phyloP scores from a whole-genome alignment of 1,139 yeast genomes.

The Hyphopichia buzzinii region DNA sequence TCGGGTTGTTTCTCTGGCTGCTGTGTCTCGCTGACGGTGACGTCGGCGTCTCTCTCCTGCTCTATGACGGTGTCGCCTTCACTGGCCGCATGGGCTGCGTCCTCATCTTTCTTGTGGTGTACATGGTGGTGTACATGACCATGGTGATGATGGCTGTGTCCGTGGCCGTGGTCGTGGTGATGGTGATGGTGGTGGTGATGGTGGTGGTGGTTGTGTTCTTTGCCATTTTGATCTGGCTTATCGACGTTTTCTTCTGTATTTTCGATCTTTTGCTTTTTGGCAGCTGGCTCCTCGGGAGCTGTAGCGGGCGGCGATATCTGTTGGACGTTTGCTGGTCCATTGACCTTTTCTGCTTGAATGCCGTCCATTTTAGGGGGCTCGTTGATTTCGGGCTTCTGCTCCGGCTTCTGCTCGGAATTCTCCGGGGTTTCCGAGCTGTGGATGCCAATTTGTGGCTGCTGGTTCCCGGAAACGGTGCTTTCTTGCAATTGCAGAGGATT shows the following conservation, averaged over 20 bases:
- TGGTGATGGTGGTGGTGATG: constrained; percentile 25
- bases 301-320: neutral
- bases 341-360: neutral
- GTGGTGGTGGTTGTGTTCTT: neutral
- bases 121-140: constrained; percentile 7
- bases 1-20: no score
- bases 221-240: no score
- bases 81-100: neutral
- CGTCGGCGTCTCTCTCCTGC: constrained; percentile 4
- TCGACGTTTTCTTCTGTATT: neutral
- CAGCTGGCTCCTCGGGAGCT: neutral
- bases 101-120: constrained; percentile 1
- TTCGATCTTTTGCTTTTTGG: neutral
- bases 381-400: no score
- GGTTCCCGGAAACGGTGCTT: no score
- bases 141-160: neutral
- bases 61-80: constrained; percentile 4
- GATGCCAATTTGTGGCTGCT: no score
- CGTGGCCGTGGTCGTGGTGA: constrained; percentile 11
- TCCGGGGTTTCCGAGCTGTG: no score
- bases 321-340: neutral
- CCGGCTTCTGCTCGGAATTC: no score
- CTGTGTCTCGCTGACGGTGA: neutral
- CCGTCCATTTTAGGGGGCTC: no score
- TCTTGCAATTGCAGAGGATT: no score